These are phyloP conservation scores for Przewalskia tangutica DNA, from an alignment of 257 asterid genomes.

Conservation along the genomic window DNA sequence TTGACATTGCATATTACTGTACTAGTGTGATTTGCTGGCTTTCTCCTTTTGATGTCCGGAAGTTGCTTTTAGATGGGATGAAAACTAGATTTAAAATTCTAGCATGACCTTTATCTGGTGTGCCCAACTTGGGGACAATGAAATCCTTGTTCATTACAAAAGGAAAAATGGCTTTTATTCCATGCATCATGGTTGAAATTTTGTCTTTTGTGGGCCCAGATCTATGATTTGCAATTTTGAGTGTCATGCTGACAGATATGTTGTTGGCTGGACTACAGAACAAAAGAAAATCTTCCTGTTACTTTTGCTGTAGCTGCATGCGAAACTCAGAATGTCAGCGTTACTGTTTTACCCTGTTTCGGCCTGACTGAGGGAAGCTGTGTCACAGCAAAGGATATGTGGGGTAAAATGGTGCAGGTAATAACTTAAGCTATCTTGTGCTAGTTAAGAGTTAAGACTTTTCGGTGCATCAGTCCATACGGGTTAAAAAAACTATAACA, in stretches of 20 bases:
- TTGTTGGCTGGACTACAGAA: conserved; percentile 42
- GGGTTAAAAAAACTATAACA: not conserved
- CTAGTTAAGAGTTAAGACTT: not conserved
- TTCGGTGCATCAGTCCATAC: not conserved
- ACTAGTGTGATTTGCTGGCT: not conserved
- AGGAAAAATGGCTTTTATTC: not conserved
- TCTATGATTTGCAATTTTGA: not conserved
- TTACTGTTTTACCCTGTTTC: conserved; percentile 87
- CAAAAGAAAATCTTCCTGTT: conserved; percentile 85
- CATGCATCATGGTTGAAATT: not conserved
- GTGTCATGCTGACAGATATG: not conserved
- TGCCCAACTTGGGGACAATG: not conserved
- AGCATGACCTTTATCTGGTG: not conserved
- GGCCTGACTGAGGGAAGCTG: conserved; percentile 79
- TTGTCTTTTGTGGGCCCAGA: not conserved
- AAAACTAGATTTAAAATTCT: not conserved
- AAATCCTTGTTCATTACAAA: not conserved
- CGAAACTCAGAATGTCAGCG: conserved; percentile 92
- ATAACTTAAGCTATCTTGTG: not conserved
- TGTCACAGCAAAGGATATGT: conserved; percentile 85
- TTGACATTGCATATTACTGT: not conserved
- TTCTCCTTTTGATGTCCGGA: not conserved
- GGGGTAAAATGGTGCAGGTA: conserved; percentile 93
- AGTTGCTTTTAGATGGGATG: not conserved
- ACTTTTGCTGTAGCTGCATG: conserved; percentile 93